Percentiles rank a stretch among this genome's conserved stretches.
Evolutionary conservation across 2,329 filamentous ascomycete species (phyloP).

Genomic region (Pseudogymnoascus sp.): DNA sequence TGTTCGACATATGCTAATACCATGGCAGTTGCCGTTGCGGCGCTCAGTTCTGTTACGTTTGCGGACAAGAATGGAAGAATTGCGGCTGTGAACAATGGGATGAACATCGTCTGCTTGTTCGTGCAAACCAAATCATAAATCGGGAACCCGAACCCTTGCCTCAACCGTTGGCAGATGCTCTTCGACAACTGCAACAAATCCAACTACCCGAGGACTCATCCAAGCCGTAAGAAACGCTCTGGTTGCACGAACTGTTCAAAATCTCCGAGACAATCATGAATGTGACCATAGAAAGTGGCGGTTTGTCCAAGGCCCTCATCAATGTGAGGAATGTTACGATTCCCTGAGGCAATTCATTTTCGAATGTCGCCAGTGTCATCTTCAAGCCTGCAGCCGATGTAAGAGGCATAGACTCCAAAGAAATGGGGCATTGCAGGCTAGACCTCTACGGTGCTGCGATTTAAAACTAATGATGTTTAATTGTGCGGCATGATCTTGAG

Average conservation of each 20-base stretch:
- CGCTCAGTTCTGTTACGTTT: constrained; percentile 41
- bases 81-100: constrained; percentile 34
- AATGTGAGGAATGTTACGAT: constrained; percentile 39
- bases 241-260: constrained; percentile 18
- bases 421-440: constrained; percentile 13
- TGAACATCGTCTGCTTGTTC: constrained; percentile 26
- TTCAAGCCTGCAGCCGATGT: constrained; percentile 40
- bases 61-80: constrained; percentile 34
- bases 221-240: constrained; percentile 7
- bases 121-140: constrained; percentile 29
- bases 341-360: constrained; percentile 35
- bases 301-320: constrained; percentile 25
- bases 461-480: neutral
- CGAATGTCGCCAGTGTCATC: constrained; percentile 37
- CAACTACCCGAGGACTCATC: neutral
- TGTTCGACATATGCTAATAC: constrained; percentile 7
- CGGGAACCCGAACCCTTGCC: constrained; percentile 16
- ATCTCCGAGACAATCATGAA: constrained; percentile 32
- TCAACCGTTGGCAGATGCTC: neutral
- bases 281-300: constrained; percentile 34
- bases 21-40: constrained; percentile 36
- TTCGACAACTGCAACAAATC: neutral
- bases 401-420: constrained; percentile 35
- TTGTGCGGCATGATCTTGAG: neutral
- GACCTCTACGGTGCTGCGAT: neutral